Conservation (phyloP, 208 protist species). For the Leishmania aethiopica region DNA sequence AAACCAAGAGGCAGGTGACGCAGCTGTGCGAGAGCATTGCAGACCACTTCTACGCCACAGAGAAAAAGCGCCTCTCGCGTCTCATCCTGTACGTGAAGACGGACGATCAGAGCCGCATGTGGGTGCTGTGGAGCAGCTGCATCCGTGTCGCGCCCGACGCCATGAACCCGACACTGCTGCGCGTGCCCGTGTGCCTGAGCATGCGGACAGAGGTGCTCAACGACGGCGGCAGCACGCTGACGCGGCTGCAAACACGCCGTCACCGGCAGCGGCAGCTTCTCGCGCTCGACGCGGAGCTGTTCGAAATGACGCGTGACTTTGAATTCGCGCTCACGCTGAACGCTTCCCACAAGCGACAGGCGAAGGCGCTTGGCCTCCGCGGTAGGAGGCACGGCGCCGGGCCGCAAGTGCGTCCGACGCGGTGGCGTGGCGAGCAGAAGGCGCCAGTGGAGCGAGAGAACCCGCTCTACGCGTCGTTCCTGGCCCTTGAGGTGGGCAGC, state of each 20-base stretch:
- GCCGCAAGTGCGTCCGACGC: constrained; percentile 15
- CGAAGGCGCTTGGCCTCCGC: constrained; percentile 51
- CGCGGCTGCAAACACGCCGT: constrained; percentile 39
- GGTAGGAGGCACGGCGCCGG: constrained; percentile 12
- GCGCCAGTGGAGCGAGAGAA: constrained; percentile 26
- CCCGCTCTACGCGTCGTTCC: constrained; percentile 62
- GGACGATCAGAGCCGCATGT: constrained; percentile 72
- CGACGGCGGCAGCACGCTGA: constrained; percentile 60
- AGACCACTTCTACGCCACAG: constrained; percentile 83
- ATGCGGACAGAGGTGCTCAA: constrained; percentile 78
- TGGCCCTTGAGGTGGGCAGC: constrained; percentile 32
- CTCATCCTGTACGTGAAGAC: constrained; percentile 84
- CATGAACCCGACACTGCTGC: constrained; percentile 72
- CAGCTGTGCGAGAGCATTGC: constrained; percentile 81
- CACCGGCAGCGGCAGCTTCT: constrained; percentile 76
- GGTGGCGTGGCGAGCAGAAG: constrained; percentile 22
- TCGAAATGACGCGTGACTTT: constrained; percentile 70
- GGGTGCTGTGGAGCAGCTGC: constrained; percentile 86
- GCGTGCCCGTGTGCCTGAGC: constrained; percentile 65
- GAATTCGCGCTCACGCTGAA: constrained; percentile 76
- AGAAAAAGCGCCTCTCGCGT: constrained; percentile 84
- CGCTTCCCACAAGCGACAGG: constrained; percentile 70
- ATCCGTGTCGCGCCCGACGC: constrained; percentile 72
- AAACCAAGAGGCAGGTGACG: constrained; percentile 77
- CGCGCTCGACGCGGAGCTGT: constrained; percentile 76